phyloP scores from a whole-genome alignment of 2,329 filamentous ascomycete species.

The Exophiala aquamarina region DNA sequence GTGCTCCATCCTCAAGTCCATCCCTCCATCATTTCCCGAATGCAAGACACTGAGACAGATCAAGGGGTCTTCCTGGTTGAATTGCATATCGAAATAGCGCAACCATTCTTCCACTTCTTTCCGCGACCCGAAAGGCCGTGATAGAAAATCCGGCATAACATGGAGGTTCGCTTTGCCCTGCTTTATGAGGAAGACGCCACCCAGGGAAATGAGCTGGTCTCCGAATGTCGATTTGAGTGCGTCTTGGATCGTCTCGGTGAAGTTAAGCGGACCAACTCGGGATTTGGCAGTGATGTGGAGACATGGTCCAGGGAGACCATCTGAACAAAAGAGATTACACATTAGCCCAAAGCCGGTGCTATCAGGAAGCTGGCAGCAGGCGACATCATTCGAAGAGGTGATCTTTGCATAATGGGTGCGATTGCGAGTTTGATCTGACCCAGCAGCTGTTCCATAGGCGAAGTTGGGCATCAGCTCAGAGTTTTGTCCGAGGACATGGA shows the following conservation, averaged over 20 bases:
- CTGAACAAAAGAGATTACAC: constrained; percentile 44
- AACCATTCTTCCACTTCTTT: constrained; percentile 40
- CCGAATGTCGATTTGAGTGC: constrained; percentile 35
- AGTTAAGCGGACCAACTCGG: constrained; percentile 33
- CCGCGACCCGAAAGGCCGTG: constrained; percentile 31
- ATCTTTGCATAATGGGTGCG: constrained; percentile 32
- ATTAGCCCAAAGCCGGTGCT: constrained; percentile 42
- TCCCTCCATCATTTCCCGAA: constrained; percentile 39
- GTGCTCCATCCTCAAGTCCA: constrained; percentile 48
- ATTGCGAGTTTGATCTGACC: constrained; percentile 24
- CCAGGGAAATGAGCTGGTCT: constrained; percentile 38
- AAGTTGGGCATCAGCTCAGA: constrained; percentile 44
- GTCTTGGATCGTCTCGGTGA: constrained; percentile 36
- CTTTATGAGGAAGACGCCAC: constrained; percentile 44
- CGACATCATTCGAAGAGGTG: constrained; percentile 18
- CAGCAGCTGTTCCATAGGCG: constrained; percentile 30
- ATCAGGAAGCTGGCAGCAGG: constrained; percentile 19
- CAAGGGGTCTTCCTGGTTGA: constrained; percentile 35
- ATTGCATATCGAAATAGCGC: constrained; percentile 35
- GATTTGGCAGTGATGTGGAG: constrained; percentile 38
- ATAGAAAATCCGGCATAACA: constrained; percentile 49
- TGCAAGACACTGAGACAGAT: constrained; percentile 45
- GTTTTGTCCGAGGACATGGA: constrained; percentile 44
- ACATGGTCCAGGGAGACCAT: constrained; percentile 35
- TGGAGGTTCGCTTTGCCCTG: constrained; percentile 40